Percentiles rank a stretch among this genome's conserved stretches.
phyloP scores from a whole-genome alignment of 169 alveolate species.

The Neospora caninum region DNA sequence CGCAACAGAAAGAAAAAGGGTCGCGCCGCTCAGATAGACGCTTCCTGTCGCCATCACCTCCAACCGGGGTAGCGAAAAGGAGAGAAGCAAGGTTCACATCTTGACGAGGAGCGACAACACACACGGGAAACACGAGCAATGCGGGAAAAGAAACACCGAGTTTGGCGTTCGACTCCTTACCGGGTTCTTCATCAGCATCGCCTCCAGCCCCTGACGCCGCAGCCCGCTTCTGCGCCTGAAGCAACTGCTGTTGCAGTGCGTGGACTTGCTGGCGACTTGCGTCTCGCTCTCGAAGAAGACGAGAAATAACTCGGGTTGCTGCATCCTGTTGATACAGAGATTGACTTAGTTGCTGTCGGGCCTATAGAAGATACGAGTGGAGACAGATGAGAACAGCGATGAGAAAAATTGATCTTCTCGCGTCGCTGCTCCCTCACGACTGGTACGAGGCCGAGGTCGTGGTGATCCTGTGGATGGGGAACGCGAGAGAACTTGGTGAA shows the following conservation, averaged over 20 bases:
- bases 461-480: too few species aligned
- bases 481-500: too few species aligned
- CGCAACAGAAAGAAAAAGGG: background rate
- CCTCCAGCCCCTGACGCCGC: slow-evolving; percentile 76
- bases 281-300: slow-evolving; percentile 95
- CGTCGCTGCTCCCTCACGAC: too few species aligned
- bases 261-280: slow-evolving; percentile 87
- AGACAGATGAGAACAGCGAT: background rate
- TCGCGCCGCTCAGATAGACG: background rate
- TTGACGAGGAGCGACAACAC: too few species aligned
- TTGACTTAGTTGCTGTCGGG: slow-evolving; percentile 94
- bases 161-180: background rate
- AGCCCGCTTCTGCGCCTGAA: slow-evolving; percentile 78
- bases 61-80: too few species aligned
- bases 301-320: slow-evolving; percentile 96
- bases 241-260: slow-evolving; percentile 80
- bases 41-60: background rate
- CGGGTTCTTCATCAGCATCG: slow-evolving; percentile 69
- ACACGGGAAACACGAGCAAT: background rate
- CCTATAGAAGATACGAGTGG: slow-evolving; percentile 50
- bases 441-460: too few species aligned
- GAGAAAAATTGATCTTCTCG: too few species aligned
- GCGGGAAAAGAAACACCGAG: background rate
- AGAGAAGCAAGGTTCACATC: too few species aligned
- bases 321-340: slow-evolving; percentile 98